Base-by-base conservation (phyloP, 1,139 yeast genomes). In the Suhomyces atakaporum region DNA sequence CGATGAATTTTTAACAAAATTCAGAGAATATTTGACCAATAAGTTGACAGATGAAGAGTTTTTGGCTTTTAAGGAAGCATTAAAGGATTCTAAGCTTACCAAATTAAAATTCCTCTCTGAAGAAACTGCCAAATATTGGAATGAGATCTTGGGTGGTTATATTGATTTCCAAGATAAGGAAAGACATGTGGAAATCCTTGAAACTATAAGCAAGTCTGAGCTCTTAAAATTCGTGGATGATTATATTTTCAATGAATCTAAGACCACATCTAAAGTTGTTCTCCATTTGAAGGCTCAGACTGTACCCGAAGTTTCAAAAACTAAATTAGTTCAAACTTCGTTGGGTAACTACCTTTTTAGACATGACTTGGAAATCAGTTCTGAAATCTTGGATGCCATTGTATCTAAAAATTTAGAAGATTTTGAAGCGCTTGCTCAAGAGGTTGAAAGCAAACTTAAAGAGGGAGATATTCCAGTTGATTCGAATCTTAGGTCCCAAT, bases 31-130 rank as follows among this genome's bases (percentile, higher is more conserved):
- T 36, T 47, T 81, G 23, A 60, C 60, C 11, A 46, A 46, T 0
- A 56, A 53, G 7, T 63, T 87, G 64, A 55, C 77, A 0, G 79
- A 73, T 3, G 84, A 73, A 16, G 92, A 81, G 39, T 88, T 84
- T 51, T 63, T 66, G 13, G 79, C 79, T 45, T 86, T 84, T 58
- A 82, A 84, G 38, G 74, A 72, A 36, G 83, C 96, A 0, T 70
- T 90, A 40, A 73, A 79, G 38, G 66, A 77, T 42, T 78, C 79
- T 54, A 80, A 87, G 50, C 63, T 77, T 32, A 84, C 85, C 49
- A 86, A 84, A 54, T 69, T 78, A 51, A 87, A 86, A 60, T 89
- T 87, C 49, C 68, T 90, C 59, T 66, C 68, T 33, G 96, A 90
- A 54, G 97, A 92, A 60, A 72, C 81, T 25, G 56, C 65, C 16